These are phyloP conservation scores for Ceratocystiopsis brevicomis DNA, from an alignment of 2,329 filamentous ascomycete species.

Conservation along the genomic window DNA sequence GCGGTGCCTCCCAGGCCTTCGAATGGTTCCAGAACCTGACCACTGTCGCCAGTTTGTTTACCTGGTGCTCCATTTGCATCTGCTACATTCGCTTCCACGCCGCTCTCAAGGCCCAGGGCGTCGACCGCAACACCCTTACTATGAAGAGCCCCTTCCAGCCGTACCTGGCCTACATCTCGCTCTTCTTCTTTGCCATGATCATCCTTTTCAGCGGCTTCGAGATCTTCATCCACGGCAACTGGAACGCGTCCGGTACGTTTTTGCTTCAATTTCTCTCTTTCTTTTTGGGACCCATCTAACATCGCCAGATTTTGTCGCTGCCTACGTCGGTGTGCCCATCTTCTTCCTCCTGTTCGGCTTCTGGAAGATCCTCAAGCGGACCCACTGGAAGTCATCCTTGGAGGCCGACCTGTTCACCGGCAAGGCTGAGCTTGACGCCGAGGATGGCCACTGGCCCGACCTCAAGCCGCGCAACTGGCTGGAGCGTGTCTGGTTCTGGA, in stretches of 20 bases:
- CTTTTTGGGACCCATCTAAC: constrained; percentile 36
- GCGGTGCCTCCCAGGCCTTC: constrained; percentile 29
- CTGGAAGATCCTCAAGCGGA: constrained; percentile 35
- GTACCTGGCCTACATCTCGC: constrained; percentile 44
- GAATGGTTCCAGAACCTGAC: constrained; percentile 17
- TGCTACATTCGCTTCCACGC: constrained; percentile 53
- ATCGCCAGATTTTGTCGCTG: constrained; percentile 53
- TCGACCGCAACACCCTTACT: constrained; percentile 43
- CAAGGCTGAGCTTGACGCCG: constrained; percentile 37
- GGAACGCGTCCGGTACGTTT: constrained; percentile 5
- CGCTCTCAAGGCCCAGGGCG: constrained; percentile 43
- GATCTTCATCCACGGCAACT: constrained; percentile 42
- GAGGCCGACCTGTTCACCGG: constrained; percentile 39
- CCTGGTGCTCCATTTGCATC: constrained; percentile 47
- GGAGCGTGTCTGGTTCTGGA: constrained; percentile 35
- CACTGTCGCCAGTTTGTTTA: constrained; percentile 51
- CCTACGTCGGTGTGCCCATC: constrained; percentile 42
- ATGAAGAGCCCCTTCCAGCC: constrained; percentile 50
- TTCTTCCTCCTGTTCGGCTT: constrained; percentile 41
- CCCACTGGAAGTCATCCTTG: constrained; percentile 17
- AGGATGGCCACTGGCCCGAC: constrained; percentile 20
- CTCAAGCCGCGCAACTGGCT: constrained; percentile 30
- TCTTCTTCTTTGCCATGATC: constrained; percentile 47
- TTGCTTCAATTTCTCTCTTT: not conserved
- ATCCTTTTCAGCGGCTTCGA: constrained; percentile 55